Base-by-base conservation (phyloP, 106 monocot species). In the Dendrobium catenatum region DNA sequence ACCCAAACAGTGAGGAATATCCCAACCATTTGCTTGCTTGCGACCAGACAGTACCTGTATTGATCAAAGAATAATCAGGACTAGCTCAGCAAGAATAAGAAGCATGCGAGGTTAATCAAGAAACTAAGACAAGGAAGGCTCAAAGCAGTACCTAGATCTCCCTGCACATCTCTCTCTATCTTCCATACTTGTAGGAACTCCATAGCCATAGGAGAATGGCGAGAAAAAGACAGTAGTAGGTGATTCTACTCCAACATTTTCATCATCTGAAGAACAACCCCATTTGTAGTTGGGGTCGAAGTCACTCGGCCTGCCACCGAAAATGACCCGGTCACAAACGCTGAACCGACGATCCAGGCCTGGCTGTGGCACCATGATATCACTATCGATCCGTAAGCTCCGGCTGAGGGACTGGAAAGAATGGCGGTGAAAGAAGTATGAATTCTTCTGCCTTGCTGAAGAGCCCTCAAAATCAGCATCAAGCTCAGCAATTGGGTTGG, bases 11-110 rank as follows among this genome's bases (percentile, higher is more conserved):
- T 91, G 33, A 91, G 86, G 81, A 91, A 91, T 82, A 91, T 88
- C 18, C 91, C 91, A 1, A 91, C 91, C 91, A 91, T 91, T 73
- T 91, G 91, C 82, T 88, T 91, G 68, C 88, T 91, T 64, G 91
- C 91, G 56, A 91, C 88, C 75, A 91, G 79, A 73, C 86, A 86
- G 33, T 88, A 90, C 68, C 90, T 31, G 49, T 81, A 43, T 24
- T 11, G 9, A 31, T 70, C n/a, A 68, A 7, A 9, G 5, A 20
- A 79, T 54, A 31, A 24, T 48, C 17, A 68, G 33, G 15, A 68
- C 9, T 19, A 66, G 8, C 17, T 44, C 22, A 41, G 24, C 26
- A 70, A 78, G 29, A 80, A 40, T 26, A 72, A 10, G 26, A 7
- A 72, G 17, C 22, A 48, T 64, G 19, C 6, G 37, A 55, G 22